phyloP scores from a whole-genome alignment of 2,329 filamentous ascomycete genomes.

The Aspergillus luchuensis region DNA sequence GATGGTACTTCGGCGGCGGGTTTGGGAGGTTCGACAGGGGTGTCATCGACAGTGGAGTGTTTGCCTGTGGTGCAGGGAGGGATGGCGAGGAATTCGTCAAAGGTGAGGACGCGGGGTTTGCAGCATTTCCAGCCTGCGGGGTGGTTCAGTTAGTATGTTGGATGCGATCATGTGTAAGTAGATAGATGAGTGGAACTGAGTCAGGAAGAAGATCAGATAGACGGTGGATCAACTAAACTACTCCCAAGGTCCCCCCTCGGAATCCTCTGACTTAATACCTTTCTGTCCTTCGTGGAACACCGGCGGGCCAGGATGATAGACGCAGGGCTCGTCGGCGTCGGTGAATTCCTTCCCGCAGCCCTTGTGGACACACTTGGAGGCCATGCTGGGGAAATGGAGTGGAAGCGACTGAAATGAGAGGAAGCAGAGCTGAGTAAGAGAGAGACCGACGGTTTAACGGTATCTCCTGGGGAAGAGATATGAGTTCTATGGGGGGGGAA shows the following conservation, averaged over 20 bases:
- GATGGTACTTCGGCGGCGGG: conserved; percentile 24
- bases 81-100: conserved; percentile 96
- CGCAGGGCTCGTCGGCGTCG: conserved; percentile 78
- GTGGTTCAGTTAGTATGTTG: conserved; percentile 1
- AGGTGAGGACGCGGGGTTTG: conserved; percentile 93
- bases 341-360: conserved; percentile 89
- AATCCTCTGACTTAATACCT: conserved; percentile 59
- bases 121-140: conserved; percentile 93
- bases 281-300: conserved; percentile 98
- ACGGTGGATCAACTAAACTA: conserved; percentile 15
- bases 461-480: background rate
- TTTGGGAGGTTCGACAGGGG: conserved; percentile 53
- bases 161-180: background rate
- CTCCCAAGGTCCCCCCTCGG: conserved; percentile 28
- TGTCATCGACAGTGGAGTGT: conserved; percentile 84
- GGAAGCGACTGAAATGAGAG: background rate
- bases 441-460: background rate
- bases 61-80: conserved; percentile 89
- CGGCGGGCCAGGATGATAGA: conserved; percentile 90
- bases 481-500: conserved; percentile 9
- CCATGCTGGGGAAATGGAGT: conserved; percentile 29
- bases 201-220: background rate
- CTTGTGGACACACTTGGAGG: conserved; percentile 86
- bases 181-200: background rate
- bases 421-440: background rate